Percentiles rank a stretch among this genome's conserved stretches.
phyloP scores from a whole-genome alignment of 2,329 filamentous ascomycete genomes.

The Alternaria ethzedia region DNA sequence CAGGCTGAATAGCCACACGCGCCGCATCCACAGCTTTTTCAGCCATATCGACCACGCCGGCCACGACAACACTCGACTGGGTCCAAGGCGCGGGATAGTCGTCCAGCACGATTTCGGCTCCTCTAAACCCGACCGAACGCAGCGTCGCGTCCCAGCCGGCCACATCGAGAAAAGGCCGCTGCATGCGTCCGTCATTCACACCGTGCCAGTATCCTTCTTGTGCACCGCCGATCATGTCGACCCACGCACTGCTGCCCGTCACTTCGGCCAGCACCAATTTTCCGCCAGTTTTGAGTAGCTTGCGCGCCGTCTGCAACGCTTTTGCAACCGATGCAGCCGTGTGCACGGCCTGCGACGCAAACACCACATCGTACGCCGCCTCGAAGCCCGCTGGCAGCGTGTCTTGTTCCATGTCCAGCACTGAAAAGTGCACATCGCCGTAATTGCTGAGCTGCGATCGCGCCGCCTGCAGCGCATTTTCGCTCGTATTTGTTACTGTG shows the following conservation, averaged over 20 bases:
- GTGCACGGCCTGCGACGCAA: constrained; percentile 10
- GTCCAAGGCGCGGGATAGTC: constrained; percentile 6
- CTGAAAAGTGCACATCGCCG: not conserved
- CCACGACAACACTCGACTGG: not conserved
- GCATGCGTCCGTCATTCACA: constrained; percentile 5
- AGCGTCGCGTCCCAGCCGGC: constrained; percentile 44
- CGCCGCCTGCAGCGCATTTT: not conserved
- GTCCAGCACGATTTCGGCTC: constrained; percentile 31
- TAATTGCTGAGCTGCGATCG: not conserved
- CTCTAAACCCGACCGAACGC: constrained; percentile 40
- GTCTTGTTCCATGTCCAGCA: constrained; percentile 22
- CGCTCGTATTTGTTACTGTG: constrained; percentile 13
- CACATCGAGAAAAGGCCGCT: constrained; percentile 24
- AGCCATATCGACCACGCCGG: not conserved
- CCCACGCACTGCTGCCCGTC: not conserved
- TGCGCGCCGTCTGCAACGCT: not conserved
- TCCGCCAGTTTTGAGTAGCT: constrained; percentile 49
- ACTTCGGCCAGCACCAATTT: constrained; percentile 52
- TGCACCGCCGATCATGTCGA: constrained; percentile 9
- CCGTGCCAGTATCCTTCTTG: constrained; percentile 24
- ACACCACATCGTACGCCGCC: constrained; percentile 23
- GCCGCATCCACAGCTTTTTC: not conserved
- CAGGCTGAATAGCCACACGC: not conserved
- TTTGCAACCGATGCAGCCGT: constrained; percentile 10
- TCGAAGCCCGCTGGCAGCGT: constrained; percentile 6